These are phyloP conservation scores for Pharus latifolius DNA, from an alignment of 176 grass and related monocot genomes.

Conservation along the genomic window DNA sequence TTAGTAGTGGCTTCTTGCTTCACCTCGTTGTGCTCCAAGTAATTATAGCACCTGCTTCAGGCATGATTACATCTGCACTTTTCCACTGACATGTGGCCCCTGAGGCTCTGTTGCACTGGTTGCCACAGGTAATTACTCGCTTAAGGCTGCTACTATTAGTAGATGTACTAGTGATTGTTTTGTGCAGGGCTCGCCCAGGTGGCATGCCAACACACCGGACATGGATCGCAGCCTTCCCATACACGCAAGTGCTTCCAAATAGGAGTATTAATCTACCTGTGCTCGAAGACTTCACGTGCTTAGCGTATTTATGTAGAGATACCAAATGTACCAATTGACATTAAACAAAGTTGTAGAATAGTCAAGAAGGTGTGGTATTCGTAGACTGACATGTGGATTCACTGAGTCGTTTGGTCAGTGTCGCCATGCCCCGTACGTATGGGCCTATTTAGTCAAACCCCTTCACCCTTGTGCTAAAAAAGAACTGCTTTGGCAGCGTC, in stretches of 20 bases:
- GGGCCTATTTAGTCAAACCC: slow-evolving; percentile 18
- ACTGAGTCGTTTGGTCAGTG: not conserved
- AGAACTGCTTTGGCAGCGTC: slow-evolving; percentile 18
- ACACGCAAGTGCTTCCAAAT: slow-evolving; percentile 39
- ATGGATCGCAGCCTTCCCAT: slow-evolving; percentile 38
- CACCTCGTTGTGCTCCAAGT: not conserved
- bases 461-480: not conserved
- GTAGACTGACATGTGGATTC: not conserved
- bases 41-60: too few relatives aligned
- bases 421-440: slow-evolving; percentile 1
- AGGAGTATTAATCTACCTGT: not conserved
- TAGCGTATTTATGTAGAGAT: not conserved
- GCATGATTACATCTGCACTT: too few relatives aligned
- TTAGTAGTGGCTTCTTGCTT: slow-evolving; percentile 16
- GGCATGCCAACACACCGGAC: too few relatives aligned
- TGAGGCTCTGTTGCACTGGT: too few relatives aligned
- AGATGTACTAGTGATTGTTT: too few relatives aligned
- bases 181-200: not conserved
- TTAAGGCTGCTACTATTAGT: too few relatives aligned
- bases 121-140: too few relatives aligned
- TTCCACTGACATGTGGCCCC: too few relatives aligned
- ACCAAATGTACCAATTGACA: not conserved
- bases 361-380: not conserved
- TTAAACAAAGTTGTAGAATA: not conserved
- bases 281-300: slow-evolving; percentile 4